Evolutionary conservation across 2,329 filamentous ascomycete species (phyloP).

Genomic region (Aspergillus sp.): DNA sequence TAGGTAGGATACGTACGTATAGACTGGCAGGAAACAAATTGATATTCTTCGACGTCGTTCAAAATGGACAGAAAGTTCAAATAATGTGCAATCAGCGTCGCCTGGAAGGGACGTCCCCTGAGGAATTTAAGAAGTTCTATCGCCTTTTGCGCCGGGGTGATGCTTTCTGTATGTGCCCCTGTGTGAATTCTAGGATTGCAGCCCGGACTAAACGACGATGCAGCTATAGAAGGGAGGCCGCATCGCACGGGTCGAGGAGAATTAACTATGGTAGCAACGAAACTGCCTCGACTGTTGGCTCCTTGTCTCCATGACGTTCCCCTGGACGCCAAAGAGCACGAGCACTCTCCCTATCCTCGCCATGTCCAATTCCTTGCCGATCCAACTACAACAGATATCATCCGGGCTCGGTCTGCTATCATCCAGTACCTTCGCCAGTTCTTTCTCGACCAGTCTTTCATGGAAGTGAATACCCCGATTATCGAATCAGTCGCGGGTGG

Average conservation of each 20-base stretch:
- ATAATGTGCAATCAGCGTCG: constrained; percentile 60
- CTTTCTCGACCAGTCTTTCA: constrained; percentile 62
- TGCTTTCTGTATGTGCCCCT: constrained; percentile 59
- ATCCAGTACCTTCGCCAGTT: constrained; percentile 66
- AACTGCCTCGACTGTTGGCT: constrained; percentile 63
- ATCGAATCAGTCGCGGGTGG: constrained; percentile 76
- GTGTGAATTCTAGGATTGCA: too few relatives aligned
- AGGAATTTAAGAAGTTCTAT: constrained; percentile 52
- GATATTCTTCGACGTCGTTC: constrained; percentile 72
- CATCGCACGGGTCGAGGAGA: constrained; percentile 65
- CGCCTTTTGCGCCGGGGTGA: constrained; percentile 70
- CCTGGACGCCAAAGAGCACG: constrained; percentile 57
- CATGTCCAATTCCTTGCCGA: constrained; percentile 84
- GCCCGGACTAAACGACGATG: constrained; percentile 6
- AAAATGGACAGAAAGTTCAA: constrained; percentile 66
- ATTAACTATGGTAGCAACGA: constrained; percentile 60
- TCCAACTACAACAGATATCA: constrained; percentile 55
- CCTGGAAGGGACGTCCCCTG: constrained; percentile 28
- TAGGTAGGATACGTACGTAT: constrained; percentile 67
- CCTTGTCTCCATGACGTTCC: constrained; percentile 76
- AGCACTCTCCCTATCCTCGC: constrained; percentile 65
- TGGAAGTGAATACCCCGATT: constrained; percentile 88
- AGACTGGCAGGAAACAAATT: constrained; percentile 68
- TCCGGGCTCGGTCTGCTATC: constrained; percentile 66
- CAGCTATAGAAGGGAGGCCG: constrained; percentile 62